phyloP scores from a whole-genome alignment of 441 rosid species.

The Theobroma grandiflorum region DNA sequence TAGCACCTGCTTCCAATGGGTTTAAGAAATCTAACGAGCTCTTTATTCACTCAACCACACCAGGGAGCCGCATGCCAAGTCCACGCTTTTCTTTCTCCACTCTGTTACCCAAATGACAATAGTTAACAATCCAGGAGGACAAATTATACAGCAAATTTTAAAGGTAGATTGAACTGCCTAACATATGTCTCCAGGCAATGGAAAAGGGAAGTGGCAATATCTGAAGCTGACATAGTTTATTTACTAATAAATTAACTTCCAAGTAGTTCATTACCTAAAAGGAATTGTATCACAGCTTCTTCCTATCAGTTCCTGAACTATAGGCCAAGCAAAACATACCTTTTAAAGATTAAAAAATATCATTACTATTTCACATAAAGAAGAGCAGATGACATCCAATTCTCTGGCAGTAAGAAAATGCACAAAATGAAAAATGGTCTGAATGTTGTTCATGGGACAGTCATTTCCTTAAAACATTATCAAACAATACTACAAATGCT shows the following conservation, averaged over 20 bases:
- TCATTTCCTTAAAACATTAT: background rate
- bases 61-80: slow-evolving; percentile 47
- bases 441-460: background rate
- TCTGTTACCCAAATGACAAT: slow-evolving; percentile 27
- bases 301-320: too few relatives aligned
- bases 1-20: background rate
- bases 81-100: slow-evolving; percentile 48
- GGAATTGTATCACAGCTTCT: too few relatives aligned
- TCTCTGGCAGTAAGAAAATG: background rate
- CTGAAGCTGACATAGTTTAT: background rate
- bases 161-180: background rate
- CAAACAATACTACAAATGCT: background rate
- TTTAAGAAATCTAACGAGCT: background rate
- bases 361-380: background rate
- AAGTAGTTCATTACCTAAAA: background rate
- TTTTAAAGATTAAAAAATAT: slow-evolving; percentile 20
- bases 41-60: slow-evolving; percentile 15
- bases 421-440: background rate
- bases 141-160: background rate
- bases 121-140: background rate
- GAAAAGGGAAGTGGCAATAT: background rate
- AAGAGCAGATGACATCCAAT: background rate
- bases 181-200: too few relatives aligned
- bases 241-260: background rate
- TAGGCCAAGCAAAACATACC: slow-evolving; percentile 32